Conservation (phyloP, 768 basidiomycete species). For the Pluteus cervinus region DNA sequence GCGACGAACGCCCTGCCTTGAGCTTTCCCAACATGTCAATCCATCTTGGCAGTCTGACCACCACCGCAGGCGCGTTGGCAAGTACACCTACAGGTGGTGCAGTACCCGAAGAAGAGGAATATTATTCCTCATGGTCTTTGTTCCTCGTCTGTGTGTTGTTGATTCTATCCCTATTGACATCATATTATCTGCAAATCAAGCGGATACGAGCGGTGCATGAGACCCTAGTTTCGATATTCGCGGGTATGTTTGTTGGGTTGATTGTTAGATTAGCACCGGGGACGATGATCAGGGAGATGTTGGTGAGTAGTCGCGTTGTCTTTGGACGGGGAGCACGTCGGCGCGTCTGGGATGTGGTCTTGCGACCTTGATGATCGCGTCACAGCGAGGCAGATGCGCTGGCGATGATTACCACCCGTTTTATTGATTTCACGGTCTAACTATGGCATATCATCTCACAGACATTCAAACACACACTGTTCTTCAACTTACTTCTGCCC, state of each 20-base stretch:
- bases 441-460: conserved; percentile 22
- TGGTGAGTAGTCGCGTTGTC: conserved; percentile 51
- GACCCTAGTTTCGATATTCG: conserved; percentile 91
- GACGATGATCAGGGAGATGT: conserved; percentile 93
- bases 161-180: conserved; percentile 90
- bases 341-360: background rate
- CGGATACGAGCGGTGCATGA: conserved; percentile 94
- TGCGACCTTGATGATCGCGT: background rate
- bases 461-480: conserved; percentile 96
- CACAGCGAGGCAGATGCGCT: background rate
- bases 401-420: background rate
- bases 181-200: conserved; percentile 97
- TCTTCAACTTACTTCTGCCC: conserved; percentile 96
- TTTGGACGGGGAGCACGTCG: background rate
- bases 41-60: conserved; percentile 27
- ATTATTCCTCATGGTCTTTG: conserved; percentile 91
- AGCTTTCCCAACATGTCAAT: conserved; percentile 26
- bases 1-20: conserved; percentile 6
- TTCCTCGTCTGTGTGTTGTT: conserved; percentile 90
- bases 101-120: conserved; percentile 73
- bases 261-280: conserved; percentile 88
- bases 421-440: background rate
- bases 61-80: conserved; percentile 22
- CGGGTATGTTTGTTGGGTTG: conserved; percentile 93
- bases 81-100: conserved; percentile 26